Evolutionary conservation across 2,329 filamentous ascomycete species (phyloP), one percentile per base, ranked within the genome.

Genomic region (Rhynchosporium secalis): DNA sequence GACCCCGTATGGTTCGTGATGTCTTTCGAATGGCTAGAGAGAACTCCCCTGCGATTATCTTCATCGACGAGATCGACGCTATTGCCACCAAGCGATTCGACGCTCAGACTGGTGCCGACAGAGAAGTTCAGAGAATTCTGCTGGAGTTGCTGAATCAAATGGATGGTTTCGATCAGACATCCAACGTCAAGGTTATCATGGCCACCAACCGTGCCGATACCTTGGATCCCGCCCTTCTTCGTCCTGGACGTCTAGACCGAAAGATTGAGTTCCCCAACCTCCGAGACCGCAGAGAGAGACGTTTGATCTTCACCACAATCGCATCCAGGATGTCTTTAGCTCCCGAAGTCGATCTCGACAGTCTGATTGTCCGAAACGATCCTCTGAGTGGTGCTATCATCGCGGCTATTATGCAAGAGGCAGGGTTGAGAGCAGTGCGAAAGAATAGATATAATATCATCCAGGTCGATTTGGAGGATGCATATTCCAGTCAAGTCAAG

Each of bases 371-470:
- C 69, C 87, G 95, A 72, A 99, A 98, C 75, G 95, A 99, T 75
- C 95, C 95, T 2, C 81, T 99, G 55, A 96, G 91, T 55, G 95
- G 95, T 71, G 95, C 95, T 62, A 89, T 99, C 71, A 99, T 99
- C 75, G 93, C 95, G 54, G 95, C 95, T 57, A 96, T 99, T 75
- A 99, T 99, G 95, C 95, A 99, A 78, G 95, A 99, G 79, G 95
- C 95, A 38, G 95, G 95, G 69, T 82, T 99, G 70, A 86, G 93
- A 69, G 94, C 94, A 31, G 94, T 98, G 68, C 85, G 94, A 72
- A 98, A 97, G 87, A 98, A 99, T 79, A 83, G 95, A 72, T 99
- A 99, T 80, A 98, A 99, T 78, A 99, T 99, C 76, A 98, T 99
- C 73, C 95, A 99, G 81, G 87, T 85, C 66, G 95, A 99, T 78